Base-by-base conservation (phyloP, 2,329 filamentous ascomycete species). In the Pseudogymnoascus sp. region DNA sequence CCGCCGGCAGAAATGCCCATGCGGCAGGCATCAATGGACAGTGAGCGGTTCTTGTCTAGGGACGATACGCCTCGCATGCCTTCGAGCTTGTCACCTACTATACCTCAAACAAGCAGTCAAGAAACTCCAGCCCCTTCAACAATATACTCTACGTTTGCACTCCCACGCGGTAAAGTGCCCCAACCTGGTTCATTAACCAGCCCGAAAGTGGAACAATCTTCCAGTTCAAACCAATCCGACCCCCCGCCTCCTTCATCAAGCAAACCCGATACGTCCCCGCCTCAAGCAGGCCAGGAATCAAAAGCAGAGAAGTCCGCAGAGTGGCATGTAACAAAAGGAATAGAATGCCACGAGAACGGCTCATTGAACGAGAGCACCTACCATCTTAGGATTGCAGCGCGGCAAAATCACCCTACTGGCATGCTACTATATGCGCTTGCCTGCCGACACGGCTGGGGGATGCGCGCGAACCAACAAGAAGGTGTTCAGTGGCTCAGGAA, bases 341-440 rank as follows among this genome's bases (percentile, higher is more conserved):
- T 99, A 64, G 87, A 91, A 66, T 88, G 91, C 65, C 95, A 99
- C 72, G 91, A 96, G 73, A 86, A 88, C 56, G 93, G 93, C 17
- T 88, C 90, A 10, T 79, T 96, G 31, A 92, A 93, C 67, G 93
- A 97, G 75, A 97, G 93, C 0, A 97, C 95, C 0, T 99, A 97
- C 72, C 95, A 99, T 73, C 82, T 99, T 50, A 89, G 95, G 35
- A 84, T 96, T 65, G 95, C 95, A 3, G 93, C 95, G 0, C 87
- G 88, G 69, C 88, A 90, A 63, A 90, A 91, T 56, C 85, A 96
- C 64, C 90, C 95, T 0, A 96, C 93, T 0, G 95, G 89, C 21
- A 99, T 99, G 95, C 84, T 99, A 11, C 81, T 97, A 33, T 99
- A 97, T 75, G 95, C 93, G 4, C 82, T 99, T 37, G 95, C 95